Evolutionary conservation across 2,329 filamentous ascomycete genomes (phyloP).

Genomic region (Paraconiothyrium sp.): DNA sequence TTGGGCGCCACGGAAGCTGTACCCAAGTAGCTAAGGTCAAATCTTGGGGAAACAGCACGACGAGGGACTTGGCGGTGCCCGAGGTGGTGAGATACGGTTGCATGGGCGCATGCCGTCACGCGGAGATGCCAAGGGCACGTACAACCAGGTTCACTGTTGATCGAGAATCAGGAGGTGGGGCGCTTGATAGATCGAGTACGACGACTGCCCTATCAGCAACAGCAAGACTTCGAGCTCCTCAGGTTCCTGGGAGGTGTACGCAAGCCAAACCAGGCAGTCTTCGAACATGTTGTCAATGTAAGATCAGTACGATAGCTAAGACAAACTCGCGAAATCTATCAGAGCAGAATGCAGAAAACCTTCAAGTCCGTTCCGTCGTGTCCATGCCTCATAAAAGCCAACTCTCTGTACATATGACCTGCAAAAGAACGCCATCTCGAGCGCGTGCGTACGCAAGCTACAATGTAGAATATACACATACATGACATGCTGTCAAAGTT

Average conservation of each 20-base stretch:
- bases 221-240: too few relatives aligned
- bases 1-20: neutral
- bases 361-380: neutral
- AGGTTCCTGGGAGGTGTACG: too few relatives aligned
- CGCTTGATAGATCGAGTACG: too few relatives aligned
- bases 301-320: too few relatives aligned
- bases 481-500: conserved; percentile 1
- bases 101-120: neutral
- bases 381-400: conserved; percentile 3
- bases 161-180: too few relatives aligned
- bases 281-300: too few relatives aligned
- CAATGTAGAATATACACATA: neutral
- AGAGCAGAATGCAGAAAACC: neutral
- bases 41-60: neutral
- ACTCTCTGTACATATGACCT: neutral
- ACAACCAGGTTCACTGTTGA: too few relatives aligned
- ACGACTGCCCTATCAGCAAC: too few relatives aligned
- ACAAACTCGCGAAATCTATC: neutral
- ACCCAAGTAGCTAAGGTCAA: neutral
- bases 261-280: too few relatives aligned
- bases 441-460: neutral
- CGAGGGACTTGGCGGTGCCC: neutral
- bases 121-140: neutral
- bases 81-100: neutral
- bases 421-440: neutral